Conservation (phyloP, 768 basidiomycete species). For the Aureoboletus auriporus region DNA sequence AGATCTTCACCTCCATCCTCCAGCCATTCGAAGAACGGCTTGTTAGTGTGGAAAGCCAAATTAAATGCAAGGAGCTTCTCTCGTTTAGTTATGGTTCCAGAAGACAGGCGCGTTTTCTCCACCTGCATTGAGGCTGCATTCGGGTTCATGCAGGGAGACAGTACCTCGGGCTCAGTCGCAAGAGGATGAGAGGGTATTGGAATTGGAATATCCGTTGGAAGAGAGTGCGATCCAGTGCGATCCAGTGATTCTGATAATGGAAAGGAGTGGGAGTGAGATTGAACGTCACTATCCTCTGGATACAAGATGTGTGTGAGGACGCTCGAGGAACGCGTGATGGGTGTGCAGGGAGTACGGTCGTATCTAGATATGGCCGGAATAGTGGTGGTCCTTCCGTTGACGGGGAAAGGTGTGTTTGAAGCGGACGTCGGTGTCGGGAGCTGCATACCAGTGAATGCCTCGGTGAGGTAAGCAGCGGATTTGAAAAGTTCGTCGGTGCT, state of each 20-base stretch:
- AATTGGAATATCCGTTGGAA: not conserved
- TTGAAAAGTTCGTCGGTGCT: constrained; percentile 79
- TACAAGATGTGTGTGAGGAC: constrained; percentile 18
- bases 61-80: constrained; percentile 55
- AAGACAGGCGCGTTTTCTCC: not conserved
- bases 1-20: constrained; percentile 48
- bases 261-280: not conserved
- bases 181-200: not conserved
- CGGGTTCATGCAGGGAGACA: not conserved
- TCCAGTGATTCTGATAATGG: not conserved
- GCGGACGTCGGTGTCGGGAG: constrained; percentile 8
- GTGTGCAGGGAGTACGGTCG: not conserved
- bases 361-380: not conserved
- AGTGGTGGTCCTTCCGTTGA: not conserved
- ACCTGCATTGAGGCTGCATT: not conserved
- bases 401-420: constrained; percentile 12
- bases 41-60: constrained; percentile 55
- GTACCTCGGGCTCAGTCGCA: not conserved
- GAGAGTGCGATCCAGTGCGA: not conserved
- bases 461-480: constrained; percentile 70
- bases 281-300: constrained; percentile 5
- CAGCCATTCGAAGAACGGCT: constrained; percentile 70
- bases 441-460: constrained; percentile 45
- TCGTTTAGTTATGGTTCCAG: not conserved
- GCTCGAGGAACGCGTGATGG: constrained; percentile 20